These are phyloP conservation scores for Gryganskiella cystojenkinii DNA, from an alignment of 192 early-diverging fungal genomes.

Conservation along the genomic window DNA sequence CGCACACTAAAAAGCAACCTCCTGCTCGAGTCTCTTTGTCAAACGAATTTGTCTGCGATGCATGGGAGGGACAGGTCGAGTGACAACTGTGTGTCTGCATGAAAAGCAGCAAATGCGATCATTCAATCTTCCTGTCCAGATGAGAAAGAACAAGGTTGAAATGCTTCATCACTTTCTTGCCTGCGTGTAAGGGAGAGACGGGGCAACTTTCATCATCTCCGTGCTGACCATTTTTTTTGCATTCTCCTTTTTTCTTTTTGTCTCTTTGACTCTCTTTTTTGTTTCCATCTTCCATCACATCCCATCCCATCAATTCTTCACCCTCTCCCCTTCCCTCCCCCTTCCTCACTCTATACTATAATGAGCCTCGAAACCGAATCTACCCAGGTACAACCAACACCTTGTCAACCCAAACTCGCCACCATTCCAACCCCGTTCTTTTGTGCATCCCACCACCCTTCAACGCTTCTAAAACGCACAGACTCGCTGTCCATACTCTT, in stretches of 20 bases:
- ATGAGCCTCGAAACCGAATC: conserved; percentile 52
- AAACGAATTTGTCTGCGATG: too few relatives aligned
- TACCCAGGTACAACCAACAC: conserved; percentile 27
- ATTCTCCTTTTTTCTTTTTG: neutral
- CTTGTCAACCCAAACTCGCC: neutral
- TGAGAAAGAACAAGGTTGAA: too few relatives aligned
- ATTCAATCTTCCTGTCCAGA: too few relatives aligned
- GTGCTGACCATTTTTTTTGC: neutral
- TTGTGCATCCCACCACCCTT: neutral
- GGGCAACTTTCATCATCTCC: too few relatives aligned
- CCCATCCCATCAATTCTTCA: neutral
- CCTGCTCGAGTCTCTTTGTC: too few relatives aligned
- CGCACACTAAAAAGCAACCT: too few relatives aligned
- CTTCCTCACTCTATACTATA: conserved; percentile 1
- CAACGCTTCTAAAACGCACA: neutral
- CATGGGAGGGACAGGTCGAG: too few relatives aligned
- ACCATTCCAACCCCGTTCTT: neutral
- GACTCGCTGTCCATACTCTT: neutral
- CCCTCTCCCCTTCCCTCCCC: neutral
- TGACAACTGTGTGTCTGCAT: too few relatives aligned
- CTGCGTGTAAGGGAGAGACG: too few relatives aligned
- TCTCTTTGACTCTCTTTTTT: neutral
- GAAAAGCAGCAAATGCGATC: too few relatives aligned
- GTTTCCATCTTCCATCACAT: neutral
- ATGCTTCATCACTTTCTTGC: too few relatives aligned